Percentiles rank a stretch among this genome's conserved stretches.
phyloP scores from a whole-genome alignment of 164 flowering plant species.

The Litsea cubeba region DNA sequence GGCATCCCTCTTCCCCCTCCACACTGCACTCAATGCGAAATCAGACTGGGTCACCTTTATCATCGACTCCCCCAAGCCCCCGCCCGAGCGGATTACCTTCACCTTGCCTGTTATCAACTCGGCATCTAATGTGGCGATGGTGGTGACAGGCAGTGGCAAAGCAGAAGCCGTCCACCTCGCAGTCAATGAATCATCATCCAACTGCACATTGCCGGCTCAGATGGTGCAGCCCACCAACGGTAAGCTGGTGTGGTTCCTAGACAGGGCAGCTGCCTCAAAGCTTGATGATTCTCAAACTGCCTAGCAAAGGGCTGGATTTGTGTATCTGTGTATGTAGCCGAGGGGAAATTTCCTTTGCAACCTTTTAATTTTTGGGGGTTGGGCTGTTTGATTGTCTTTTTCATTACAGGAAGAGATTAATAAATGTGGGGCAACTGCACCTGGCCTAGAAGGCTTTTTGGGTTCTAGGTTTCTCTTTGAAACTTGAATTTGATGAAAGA shows the following conservation, averaged over 20 bases:
- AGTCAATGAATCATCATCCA: constrained; percentile 34
- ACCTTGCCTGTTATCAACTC: constrained; percentile 81
- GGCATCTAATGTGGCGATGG: constrained; percentile 63
- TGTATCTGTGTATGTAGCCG: constrained; percentile 28
- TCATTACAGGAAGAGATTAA: background rate
- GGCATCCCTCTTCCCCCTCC: constrained; percentile 68
- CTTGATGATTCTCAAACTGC: constrained; percentile 28
- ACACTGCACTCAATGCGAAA: constrained; percentile 42
- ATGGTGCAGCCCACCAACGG: constrained; percentile 56
- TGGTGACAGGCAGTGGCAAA: constrained; percentile 54
- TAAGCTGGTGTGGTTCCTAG: constrained; percentile 80
- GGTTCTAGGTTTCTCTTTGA: constrained; percentile 1
- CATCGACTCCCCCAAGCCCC: constrained; percentile 74
- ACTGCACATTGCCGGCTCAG: constrained; percentile 44
- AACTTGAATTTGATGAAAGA: constrained; percentile 3
- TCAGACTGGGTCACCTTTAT: constrained; percentile 70
- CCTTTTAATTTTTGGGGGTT: background rate
- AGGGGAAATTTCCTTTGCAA: constrained; percentile 4
- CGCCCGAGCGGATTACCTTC: constrained; percentile 80
- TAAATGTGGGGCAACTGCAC: constrained; percentile 3
- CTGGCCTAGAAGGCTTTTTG: background rate
- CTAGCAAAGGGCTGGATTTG: constrained; percentile 21
- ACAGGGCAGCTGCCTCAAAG: constrained; percentile 56
- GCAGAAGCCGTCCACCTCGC: constrained; percentile 58
- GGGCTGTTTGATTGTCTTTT: constrained; percentile 1